Percentiles rank a stretch among this genome's conserved stretches.
Evolutionary conservation across 140 eudicot species (phyloP).

Genomic region (Anethum foeniculum): DNA sequence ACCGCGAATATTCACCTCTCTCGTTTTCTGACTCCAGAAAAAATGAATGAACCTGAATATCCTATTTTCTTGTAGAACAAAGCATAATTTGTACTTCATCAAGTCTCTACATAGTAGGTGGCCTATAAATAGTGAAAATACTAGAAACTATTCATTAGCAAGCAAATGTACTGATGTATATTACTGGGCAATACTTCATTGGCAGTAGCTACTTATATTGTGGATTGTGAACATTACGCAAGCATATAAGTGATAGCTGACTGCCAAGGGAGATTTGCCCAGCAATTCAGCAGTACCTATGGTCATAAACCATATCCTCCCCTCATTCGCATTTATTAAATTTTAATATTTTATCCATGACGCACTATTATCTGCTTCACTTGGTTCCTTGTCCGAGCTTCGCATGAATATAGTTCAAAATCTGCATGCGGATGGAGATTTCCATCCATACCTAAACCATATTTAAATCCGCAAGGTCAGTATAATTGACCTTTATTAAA

Average conservation of each 20-base stretch:
- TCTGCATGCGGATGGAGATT: too few species aligned
- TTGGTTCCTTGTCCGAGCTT: too few species aligned
- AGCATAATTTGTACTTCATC: background rate
- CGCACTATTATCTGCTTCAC: too few species aligned
- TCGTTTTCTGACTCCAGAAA: background rate
- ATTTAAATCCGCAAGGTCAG: too few species aligned
- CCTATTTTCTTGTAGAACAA: slow-evolving; percentile 5
- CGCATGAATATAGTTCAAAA: too few species aligned
- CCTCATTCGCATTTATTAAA: too few species aligned
- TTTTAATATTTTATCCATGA: too few species aligned
- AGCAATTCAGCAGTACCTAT: slow-evolving; percentile 25
- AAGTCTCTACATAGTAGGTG: background rate
- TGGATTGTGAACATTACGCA: background rate
- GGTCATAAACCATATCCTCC: background rate
- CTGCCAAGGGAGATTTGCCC: too few species aligned
- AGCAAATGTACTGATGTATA: slow-evolving; percentile 21
- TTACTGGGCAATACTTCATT: slow-evolving; percentile 37
- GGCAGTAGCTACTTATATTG: slow-evolving; percentile 23
- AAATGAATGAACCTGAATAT: slow-evolving; percentile 15
- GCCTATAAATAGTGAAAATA: slow-evolving; percentile 9
- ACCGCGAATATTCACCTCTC: background rate
- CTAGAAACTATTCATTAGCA: background rate
- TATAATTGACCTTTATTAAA: too few species aligned
- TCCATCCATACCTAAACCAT: too few species aligned
- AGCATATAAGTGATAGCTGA: slow-evolving; percentile 13